These are phyloP conservation scores for Beauveria pseudobassiana DNA, from an alignment of 2,329 filamentous ascomycete genomes.

Conservation along the genomic window DNA sequence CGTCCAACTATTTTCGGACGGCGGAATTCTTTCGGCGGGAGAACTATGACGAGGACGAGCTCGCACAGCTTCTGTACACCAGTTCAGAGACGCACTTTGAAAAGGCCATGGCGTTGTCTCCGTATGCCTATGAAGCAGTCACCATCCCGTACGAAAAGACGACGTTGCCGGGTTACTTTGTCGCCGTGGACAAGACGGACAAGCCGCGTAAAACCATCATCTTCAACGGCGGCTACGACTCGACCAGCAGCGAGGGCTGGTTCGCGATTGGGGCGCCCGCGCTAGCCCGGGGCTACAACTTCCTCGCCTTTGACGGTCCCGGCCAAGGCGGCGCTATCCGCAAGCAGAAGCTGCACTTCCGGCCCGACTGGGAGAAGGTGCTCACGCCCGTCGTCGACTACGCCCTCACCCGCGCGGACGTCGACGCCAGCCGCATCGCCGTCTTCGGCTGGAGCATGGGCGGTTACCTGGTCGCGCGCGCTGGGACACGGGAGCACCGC, in stretches of 20 bases:
- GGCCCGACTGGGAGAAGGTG: conserved; percentile 7
- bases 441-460: conserved; percentile 7
- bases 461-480: conserved; percentile 8
- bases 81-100: neutral
- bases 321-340: conserved; percentile 2
- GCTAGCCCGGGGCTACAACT: neutral
- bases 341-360: neutral
- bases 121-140: neutral
- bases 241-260: conserved; percentile 1
- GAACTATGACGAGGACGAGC: neutral
- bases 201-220: neutral
- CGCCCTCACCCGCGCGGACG: neutral
- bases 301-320: conserved; percentile 6
- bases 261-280: conserved; percentile 5
- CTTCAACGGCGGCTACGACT: conserved; percentile 8
- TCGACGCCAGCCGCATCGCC: neutral
- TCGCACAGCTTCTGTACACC: neutral
- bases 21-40: conserved; percentile 6
- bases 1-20: conserved; percentile 6
- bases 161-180: conserved; percentile 3
- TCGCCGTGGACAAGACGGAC: neutral
- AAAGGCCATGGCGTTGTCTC: neutral
- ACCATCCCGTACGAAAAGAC: conserved; percentile 1
- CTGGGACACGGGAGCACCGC: neutral
- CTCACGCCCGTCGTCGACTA: conserved; percentile 1